Base-by-base conservation (phyloP, 2,329 filamentous ascomycete species). In the Colletotrichum sp. region DNA sequence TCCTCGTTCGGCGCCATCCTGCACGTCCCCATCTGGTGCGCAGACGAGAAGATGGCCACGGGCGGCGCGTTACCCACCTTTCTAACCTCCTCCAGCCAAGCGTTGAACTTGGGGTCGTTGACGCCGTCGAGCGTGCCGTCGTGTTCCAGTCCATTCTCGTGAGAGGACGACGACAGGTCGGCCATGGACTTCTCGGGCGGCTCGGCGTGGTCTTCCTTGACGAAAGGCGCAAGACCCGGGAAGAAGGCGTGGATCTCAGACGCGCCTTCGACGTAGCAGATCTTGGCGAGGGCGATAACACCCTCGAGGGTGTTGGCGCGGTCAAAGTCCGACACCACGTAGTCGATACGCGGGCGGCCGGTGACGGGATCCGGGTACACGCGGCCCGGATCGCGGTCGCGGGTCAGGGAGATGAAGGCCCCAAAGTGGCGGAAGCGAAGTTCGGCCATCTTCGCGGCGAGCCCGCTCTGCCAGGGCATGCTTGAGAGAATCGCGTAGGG, bases 21-120 rank as follows among this genome's bases (percentile, higher is more conserved):
- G 80, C 93, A 95, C 12, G 91, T 91, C 26, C 94, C 93, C 94
- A 96, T 96, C 85, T 96, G 94, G 83, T 96, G 94, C 21, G 94
- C 94, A n/a, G 92, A 94, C 34, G 88, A 85, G 79, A 91, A 94
- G n/a, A 85, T 82, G 26, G 88, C 86, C 34, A 88, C 85, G 0
- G 91, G 90, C 21, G 88, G 86, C 73, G 84, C 85, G 65, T 89
- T 89, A 52, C 89, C 88, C 24, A 91, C 84, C 43, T 80, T 81
- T 71, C 88, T 83, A 15, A 93, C 75, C 67, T 85, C 81, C 8
- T 82, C 81, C 4, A 94, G 83, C 94, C 94, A 96, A 9, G 86
- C 84, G 34, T 87, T 85, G 83, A 96, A 95, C 2, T 81, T 84
- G 2, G 88, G 83, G 78, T 94, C 91, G 48, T 89, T 91, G 78